These are phyloP conservation scores for Curvularia sp. DNA, from an alignment of 2,329 filamentous ascomycete genomes.

Conservation along the genomic window DNA sequence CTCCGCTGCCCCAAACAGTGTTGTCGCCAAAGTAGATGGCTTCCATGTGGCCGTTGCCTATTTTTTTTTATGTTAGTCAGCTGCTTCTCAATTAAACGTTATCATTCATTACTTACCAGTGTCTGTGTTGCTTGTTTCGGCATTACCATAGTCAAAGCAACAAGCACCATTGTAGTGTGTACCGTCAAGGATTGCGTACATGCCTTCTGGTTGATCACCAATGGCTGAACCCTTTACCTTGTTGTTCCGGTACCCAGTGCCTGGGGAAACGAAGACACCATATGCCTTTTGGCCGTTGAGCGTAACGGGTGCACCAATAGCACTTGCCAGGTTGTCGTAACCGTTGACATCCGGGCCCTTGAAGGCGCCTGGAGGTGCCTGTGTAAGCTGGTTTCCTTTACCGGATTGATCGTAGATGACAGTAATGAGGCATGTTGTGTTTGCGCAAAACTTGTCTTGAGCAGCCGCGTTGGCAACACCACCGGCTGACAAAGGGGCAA, in stretches of 20 bases:
- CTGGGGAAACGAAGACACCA: conserved; percentile 68
- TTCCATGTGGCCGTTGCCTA: conserved; percentile 70
- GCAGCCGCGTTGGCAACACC: conserved; percentile 67
- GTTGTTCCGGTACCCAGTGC: conserved; percentile 70
- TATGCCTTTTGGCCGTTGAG: conserved; percentile 69
- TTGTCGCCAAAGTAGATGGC: conserved; percentile 69
- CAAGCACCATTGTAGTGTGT: conserved; percentile 66
- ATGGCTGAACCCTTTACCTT: conserved; percentile 60
- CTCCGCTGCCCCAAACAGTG: conserved; percentile 63
- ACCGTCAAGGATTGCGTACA: conserved; percentile 68
- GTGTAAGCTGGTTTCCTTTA: conserved; percentile 67
- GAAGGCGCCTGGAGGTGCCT: conserved; percentile 66
- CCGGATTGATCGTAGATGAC: conserved; percentile 73
- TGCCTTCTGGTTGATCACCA: conserved; percentile 64
- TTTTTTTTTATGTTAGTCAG: too few species aligned
- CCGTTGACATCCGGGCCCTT: conserved; percentile 63
- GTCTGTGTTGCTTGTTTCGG: conserved; percentile 50
- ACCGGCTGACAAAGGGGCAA: conserved; percentile 63
- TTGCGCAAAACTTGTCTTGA: conserved; percentile 68
- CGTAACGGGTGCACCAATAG: conserved; percentile 67
- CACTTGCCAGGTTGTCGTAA: conserved; percentile 66
- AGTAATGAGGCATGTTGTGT: conserved; percentile 68
- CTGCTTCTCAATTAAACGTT: accelerated
- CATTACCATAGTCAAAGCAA: conserved; percentile 59
- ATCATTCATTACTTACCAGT: conserved; percentile 47